Evolutionary conservation across 768 basidiomycete genomes (phyloP).

Genomic region (Lentinula raphanica): DNA sequence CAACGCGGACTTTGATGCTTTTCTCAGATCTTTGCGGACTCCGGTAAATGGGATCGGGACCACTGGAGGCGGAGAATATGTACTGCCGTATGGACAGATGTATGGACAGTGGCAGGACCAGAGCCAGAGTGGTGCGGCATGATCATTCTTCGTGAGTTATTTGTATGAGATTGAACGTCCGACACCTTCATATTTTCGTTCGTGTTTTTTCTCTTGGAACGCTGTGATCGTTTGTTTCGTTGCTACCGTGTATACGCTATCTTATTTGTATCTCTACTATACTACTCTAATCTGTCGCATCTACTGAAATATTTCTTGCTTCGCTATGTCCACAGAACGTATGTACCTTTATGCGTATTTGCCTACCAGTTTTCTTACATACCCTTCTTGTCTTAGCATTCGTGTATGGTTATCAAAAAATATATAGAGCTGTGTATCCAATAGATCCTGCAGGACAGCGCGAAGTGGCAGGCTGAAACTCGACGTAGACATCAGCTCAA

Average conservation of each 20-base stretch:
- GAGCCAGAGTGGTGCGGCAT: neutral
- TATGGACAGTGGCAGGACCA: slow-evolving; percentile 2
- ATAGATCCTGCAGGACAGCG: no score
- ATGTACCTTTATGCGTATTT: neutral
- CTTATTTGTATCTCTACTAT: neutral
- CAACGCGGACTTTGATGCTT: neutral
- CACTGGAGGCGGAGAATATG: neutral
- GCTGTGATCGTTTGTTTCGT: neutral
- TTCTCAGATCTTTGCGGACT: slow-evolving; percentile 1
- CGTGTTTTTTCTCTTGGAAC: neutral
- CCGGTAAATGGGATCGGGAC: neutral
- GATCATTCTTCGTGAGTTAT: neutral
- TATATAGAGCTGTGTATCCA: neutral
- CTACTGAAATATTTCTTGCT: neutral
- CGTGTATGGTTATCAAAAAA: neutral
- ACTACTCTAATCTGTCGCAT: neutral
- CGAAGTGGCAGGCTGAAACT: neutral
- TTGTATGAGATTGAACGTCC: neutral
- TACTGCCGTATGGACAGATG: slow-evolving; percentile 4
- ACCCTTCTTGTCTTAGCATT: neutral
- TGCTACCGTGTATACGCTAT: neutral
- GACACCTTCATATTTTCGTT: neutral
- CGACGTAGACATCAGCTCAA: neutral
- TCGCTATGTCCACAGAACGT: neutral
- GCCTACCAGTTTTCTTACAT: neutral